Percentiles rank a stretch among this genome's conserved stretches.
phyloP scores from a whole-genome alignment of 129 eudicot genomes.

The Escallonia rubra region DNA sequence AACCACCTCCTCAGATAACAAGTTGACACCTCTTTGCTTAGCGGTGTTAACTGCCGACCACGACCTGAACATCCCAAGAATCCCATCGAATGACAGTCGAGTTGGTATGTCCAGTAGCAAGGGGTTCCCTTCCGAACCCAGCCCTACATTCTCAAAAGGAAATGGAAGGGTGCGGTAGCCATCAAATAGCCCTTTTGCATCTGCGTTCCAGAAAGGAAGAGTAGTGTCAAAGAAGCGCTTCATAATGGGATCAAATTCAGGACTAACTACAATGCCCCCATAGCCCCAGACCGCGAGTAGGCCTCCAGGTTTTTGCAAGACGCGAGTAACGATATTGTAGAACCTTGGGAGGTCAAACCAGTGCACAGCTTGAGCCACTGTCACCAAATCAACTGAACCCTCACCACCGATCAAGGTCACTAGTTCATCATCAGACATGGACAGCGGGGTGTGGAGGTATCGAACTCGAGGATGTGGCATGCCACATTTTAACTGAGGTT shows the following conservation, averaged over 20 bases:
- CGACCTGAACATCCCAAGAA: constrained; percentile 32
- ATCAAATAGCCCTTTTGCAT: constrained; percentile 24
- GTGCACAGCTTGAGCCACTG: not conserved
- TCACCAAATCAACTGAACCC: not conserved
- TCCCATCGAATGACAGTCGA: constrained; percentile 26
- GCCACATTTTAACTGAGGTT: not conserved
- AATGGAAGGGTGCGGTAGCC: constrained; percentile 37
- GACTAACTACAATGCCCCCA: not conserved
- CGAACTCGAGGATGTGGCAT: not conserved
- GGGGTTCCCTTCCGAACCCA: constrained; percentile 38
- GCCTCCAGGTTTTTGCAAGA: not conserved
- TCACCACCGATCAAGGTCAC: not conserved
- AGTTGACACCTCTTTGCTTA: constrained; percentile 46
- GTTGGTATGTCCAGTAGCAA: constrained; percentile 34
- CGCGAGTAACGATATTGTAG: not conserved
- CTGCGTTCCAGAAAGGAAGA: constrained; percentile 43
- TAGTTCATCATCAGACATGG: not conserved
- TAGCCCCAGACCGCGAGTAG: not conserved
- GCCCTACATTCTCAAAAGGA: constrained; percentile 42
- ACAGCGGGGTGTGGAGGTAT: not conserved
- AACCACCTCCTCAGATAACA: constrained; percentile 38
- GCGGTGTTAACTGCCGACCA: constrained; percentile 51
- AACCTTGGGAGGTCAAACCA: not conserved
- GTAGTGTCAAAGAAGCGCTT: constrained; percentile 22
- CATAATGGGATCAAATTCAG: not conserved